phyloP scores from a whole-genome alignment of 306 rosid genomes.

The Aeschynomene evenia region DNA sequence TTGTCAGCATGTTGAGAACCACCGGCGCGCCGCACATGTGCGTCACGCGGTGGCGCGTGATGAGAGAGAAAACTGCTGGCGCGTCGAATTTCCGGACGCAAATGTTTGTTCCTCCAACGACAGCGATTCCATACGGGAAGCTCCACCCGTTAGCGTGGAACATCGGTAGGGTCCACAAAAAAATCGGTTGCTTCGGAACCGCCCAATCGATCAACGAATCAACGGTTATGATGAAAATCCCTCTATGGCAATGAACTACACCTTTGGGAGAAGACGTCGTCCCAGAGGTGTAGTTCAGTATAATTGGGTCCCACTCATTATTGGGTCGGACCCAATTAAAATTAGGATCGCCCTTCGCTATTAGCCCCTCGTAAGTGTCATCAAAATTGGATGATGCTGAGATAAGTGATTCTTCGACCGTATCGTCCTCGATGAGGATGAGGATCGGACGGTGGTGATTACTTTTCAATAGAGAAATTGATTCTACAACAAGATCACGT shows the following conservation, averaged over 20 bases:
- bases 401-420: background rate
- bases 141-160: conserved; percentile 80
- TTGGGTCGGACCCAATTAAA: conserved; percentile 47
- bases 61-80: conserved; percentile 28
- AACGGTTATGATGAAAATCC: conserved; percentile 32
- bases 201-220: conserved; percentile 50
- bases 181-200: conserved; percentile 48
- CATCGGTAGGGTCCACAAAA: conserved; percentile 64
- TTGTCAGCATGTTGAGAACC: conserved; percentile 65
- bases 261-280: conserved; percentile 82
- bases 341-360: conserved; percentile 38
- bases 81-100: conserved; percentile 58
- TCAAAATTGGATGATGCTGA: conserved; percentile 5
- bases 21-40: conserved; percentile 81
- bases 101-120: conserved; percentile 61
- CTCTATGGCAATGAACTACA: conserved; percentile 61
- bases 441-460: conserved; percentile 35
- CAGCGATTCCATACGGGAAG: conserved; percentile 69
- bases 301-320: conserved; percentile 61
- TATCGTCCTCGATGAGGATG: conserved; percentile 42
- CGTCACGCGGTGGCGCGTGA: conserved; percentile 49
- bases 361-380: conserved; percentile 40
- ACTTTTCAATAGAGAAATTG: conserved; percentile 34
- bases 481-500: conserved; percentile 36
- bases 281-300: conserved; percentile 61